Conservation (phyloP, 2,329 filamentous ascomycete genomes). For the Fusarium dlaminii region DNA sequence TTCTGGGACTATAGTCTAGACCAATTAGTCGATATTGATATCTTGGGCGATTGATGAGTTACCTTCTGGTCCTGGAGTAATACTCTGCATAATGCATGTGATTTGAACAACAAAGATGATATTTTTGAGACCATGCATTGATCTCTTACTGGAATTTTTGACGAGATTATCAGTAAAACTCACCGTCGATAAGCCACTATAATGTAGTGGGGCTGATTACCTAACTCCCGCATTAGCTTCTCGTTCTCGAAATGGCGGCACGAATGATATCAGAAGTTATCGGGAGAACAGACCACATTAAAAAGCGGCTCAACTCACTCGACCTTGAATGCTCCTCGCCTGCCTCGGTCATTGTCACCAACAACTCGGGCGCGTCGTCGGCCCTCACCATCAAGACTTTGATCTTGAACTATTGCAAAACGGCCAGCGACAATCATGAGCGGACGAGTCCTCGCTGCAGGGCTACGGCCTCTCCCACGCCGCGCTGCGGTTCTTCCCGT, state of each 20-base stretch:
- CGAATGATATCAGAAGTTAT: constrained; percentile 37
- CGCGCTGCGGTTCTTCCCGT: constrained; percentile 64
- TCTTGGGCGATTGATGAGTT: rapidly evolving
- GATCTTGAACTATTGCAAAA: constrained; percentile 27
- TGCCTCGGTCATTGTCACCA: constrained; percentile 27
- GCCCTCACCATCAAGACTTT: constrained; percentile 33
- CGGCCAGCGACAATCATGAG: constrained; percentile 46
- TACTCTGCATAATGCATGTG: no score
- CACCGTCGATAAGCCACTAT: background rate
- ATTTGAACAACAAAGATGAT: background rate
- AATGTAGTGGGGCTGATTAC: constrained; percentile 21
- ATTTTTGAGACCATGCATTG: background rate
- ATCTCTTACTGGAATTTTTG: rapidly evolving
- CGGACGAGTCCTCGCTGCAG: constrained; percentile 68
- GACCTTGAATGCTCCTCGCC: constrained; percentile 33
- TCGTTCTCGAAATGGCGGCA: constrained; percentile 32
- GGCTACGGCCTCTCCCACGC: constrained; percentile 73
- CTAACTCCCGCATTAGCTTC: constrained; percentile 28
- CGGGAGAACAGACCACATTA: constrained; percentile 26
- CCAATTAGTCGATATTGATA: background rate
- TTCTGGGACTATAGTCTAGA: no score
- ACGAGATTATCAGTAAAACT: background rate
- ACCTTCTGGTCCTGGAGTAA: rapidly evolving
- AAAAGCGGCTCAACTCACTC: constrained; percentile 20
- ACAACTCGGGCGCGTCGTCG: constrained; percentile 37